Evolutionary conservation across 139 green algal genomes (phyloP), one percentile per base, ranked within the genome.

Genomic region (Yamagishiella unicocca): DNA sequence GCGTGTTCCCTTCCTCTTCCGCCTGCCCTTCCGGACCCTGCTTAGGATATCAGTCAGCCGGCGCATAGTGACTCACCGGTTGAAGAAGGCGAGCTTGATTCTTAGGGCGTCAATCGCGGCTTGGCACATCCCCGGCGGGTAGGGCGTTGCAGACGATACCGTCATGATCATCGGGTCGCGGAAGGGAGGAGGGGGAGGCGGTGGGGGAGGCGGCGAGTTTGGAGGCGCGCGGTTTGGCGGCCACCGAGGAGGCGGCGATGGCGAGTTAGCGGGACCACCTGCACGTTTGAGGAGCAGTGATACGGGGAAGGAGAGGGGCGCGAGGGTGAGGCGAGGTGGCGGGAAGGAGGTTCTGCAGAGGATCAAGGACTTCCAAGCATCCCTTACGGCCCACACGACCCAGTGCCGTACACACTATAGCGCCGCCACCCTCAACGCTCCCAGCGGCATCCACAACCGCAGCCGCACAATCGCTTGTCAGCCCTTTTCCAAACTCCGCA

Each of bases 151-250:
- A 1, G 40, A 46, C 22, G 33, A 22, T 17, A 76, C n/a, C 0
- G 79, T 85, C 22, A 85, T 40, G 61, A 85, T 40, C 4, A 85
- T 58, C 35, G 79, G 79, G 79, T 73, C 61, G n/a, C 43, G 42
- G 79, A 66, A 85, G 40, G 79, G 79, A 25, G 72, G 43, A 43
- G 50, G 50, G 14, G 50, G 50, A 12, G 70, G 70, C 17, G 38
- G 38, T 27, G 70, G 70, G 7, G 70, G 12, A 38, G 70, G 70
- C 42, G 70, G 70, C 37, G 38, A 24, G 38, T 1, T 35, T 78
- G 22, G 22, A 6, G 70, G 70, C 42, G 70, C 29, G 22, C 12
- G 29, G 10, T n/a, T 38, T 24, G 5, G 31, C 24, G 76, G 76
- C 14, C 25, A 61, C 6, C 33, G 27, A 2, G 75, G 73, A 29